A percentile compares a stretch with the other conserved stretches of the same genome.
phyloP scores from a whole-genome alignment of 2,329 filamentous ascomycete genomes.

The Colletotrichum incanum region DNA sequence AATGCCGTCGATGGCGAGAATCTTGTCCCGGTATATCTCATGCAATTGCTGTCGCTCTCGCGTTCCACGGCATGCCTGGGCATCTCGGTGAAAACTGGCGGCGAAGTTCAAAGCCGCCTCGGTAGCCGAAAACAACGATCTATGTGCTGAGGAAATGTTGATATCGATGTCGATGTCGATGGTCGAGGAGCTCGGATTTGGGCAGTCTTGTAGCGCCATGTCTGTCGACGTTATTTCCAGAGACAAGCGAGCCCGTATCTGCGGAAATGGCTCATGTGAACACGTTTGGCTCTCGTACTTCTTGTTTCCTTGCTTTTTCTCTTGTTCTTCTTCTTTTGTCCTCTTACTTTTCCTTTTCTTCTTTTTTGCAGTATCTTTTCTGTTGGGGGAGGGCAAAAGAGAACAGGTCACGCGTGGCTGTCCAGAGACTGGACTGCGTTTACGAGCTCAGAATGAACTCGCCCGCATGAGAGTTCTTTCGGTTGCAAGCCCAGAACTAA shows the following conservation, averaged over 20 bases:
- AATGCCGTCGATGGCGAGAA: conserved; percentile 9
- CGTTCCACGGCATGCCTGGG: conserved; percentile 5
- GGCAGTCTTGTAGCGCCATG: not conserved
- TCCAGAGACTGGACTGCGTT: too few relatives aligned
- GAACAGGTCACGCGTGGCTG: too few relatives aligned
- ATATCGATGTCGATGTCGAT: not conserved
- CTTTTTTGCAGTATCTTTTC: not conserved
- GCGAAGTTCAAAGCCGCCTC: conserved; percentile 11
- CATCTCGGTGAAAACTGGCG: conserved; percentile 16
- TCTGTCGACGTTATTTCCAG: not conserved
- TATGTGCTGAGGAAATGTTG: not conserved
- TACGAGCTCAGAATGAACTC: too few relatives aligned
- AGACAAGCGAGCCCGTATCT: not conserved
- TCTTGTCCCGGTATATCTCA: conserved; percentile 10
- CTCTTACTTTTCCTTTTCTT: not conserved
- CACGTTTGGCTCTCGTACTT: too few relatives aligned
- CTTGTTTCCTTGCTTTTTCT: too few relatives aligned
- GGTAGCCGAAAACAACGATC: not conserved
- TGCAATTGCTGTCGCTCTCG: not conserved
- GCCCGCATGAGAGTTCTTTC: too few relatives aligned
- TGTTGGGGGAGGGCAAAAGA: too few relatives aligned
- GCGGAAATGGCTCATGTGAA: not conserved
- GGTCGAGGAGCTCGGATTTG: not conserved
- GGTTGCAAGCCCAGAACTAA: too few relatives aligned
- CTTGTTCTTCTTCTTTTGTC: too few relatives aligned